Evolutionary conservation across 2,329 filamentous ascomycete species (phyloP).

Genomic region (Herpotrichia juniperi): DNA sequence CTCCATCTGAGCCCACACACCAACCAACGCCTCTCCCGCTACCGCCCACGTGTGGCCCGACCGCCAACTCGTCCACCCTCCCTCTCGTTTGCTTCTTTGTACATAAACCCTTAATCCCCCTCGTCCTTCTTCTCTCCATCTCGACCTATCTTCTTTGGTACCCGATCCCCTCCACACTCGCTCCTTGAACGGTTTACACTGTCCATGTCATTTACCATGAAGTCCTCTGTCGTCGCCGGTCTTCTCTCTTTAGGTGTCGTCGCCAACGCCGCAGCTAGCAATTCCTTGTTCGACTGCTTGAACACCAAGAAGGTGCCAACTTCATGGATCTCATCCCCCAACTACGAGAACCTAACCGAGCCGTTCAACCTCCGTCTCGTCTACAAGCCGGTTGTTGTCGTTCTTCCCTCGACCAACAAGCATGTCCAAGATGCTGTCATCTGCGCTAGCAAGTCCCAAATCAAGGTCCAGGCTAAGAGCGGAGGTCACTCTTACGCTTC

Average conservation of each 20-base stretch:
- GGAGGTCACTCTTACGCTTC: constrained; percentile 69
- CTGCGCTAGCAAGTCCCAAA: constrained; percentile 58
- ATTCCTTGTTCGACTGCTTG: constrained; percentile 34
- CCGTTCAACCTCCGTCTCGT: constrained; percentile 45
- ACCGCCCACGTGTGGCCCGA: background rate
- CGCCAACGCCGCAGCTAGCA: background rate
- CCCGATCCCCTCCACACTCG: constrained; percentile 14
- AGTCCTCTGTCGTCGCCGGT: constrained; percentile 1
- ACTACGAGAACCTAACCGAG: constrained; percentile 34
- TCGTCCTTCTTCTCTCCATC: background rate
- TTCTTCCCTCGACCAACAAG: constrained; percentile 58
- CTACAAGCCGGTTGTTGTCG: constrained; percentile 60
- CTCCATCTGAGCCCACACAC: no score
- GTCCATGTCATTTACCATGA: background rate
- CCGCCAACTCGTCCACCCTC: background rate
- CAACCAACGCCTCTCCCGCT: no score
- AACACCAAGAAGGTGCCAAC: constrained; percentile 41
- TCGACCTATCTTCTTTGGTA: constrained; percentile 10
- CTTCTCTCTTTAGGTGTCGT: background rate
- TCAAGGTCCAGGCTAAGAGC: constrained; percentile 66
- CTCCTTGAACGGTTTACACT: background rate
- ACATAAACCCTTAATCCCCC: background rate
- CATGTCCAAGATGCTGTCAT: constrained; percentile 64
- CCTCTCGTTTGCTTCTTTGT: background rate
- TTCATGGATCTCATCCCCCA: constrained; percentile 28